Evolutionary conservation across 176 grass and related monocot species (phyloP).

Genomic region (Cenchrus americanus): DNA sequence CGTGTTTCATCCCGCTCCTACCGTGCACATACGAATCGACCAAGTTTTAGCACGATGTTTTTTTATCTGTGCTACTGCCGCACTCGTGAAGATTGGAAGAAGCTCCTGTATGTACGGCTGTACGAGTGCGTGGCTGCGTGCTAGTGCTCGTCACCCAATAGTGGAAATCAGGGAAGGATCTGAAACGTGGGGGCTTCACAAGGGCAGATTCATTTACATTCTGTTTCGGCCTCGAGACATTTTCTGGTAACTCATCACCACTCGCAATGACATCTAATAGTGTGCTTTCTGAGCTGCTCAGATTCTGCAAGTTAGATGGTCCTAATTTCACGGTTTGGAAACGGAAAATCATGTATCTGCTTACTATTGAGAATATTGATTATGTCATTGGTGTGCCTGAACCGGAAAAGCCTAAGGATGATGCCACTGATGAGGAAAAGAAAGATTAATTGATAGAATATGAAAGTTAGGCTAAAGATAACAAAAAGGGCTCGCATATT

Average conservation of each 20-base stretch:
- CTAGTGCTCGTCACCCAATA: too few species aligned
- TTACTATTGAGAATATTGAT: not conserved
- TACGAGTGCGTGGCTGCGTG: too few species aligned
- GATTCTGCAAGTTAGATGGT: not conserved
- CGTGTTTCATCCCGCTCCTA: too few species aligned
- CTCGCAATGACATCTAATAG: not conserved
- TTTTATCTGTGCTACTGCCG: too few species aligned
- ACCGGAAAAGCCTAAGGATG: not conserved
- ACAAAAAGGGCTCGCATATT: not conserved
- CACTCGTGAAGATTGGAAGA: too few species aligned
- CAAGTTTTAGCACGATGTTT: too few species aligned
- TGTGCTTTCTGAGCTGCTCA: not conserved
- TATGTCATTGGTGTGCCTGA: not conserved
- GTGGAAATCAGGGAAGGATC: not conserved
- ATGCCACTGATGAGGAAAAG: not conserved
- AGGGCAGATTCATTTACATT: too few species aligned
- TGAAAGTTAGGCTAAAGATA: not conserved
- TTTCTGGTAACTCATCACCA: not conserved
- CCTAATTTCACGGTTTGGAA: constrained; percentile 1
- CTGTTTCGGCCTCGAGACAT: too few species aligned
- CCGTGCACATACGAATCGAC: too few species aligned
- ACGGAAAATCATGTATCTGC: not conserved
- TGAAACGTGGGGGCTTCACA: not conserved
- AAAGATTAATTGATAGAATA: not conserved
- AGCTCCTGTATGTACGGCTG: too few species aligned